Conservation (phyloP, 2,329 filamentous ascomycete genomes). For the Chaetomium globosum region DNA sequence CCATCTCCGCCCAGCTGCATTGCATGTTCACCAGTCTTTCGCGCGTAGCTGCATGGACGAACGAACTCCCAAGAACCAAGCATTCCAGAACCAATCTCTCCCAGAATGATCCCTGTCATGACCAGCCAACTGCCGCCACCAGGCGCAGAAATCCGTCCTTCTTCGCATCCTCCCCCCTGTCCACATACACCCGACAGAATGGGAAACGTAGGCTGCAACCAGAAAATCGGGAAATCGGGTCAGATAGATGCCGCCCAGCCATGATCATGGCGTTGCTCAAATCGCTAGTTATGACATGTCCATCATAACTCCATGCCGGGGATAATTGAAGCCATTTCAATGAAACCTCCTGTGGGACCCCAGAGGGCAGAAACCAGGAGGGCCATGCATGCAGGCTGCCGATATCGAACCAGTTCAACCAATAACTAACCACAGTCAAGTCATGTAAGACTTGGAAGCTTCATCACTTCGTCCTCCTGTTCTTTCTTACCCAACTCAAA, state of each 20-base stretch:
- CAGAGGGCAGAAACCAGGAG: not conserved
- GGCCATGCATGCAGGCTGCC: constrained; percentile 2
- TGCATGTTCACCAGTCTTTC: not conserved
- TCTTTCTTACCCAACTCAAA: not conserved
- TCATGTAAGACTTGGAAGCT: not conserved
- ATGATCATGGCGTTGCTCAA: not conserved
- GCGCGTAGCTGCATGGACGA: not conserved
- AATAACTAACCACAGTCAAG: not conserved
- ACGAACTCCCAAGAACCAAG: too few relatives aligned
- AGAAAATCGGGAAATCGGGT: constrained; percentile 1
- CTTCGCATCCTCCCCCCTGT: constrained; percentile 12
- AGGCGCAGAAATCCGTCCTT: constrained; percentile 3
- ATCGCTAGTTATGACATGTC: not conserved
- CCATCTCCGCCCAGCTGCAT: not conserved
- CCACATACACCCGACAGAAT: not conserved
- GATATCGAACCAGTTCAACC: not conserved
- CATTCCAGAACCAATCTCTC: constrained; percentile 1
- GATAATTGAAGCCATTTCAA: not conserved
- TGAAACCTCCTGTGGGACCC: not conserved
- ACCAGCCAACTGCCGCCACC: constrained; percentile 19
- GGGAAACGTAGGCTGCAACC: constrained; percentile 1
- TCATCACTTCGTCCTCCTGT: not conserved
- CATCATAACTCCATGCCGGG: not conserved
- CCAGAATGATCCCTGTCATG: constrained; percentile 16
- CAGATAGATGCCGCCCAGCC: not conserved